Base-by-base conservation (phyloP, 805 yeast genomes). In the Zygosaccharomyces siamensis region DNA sequence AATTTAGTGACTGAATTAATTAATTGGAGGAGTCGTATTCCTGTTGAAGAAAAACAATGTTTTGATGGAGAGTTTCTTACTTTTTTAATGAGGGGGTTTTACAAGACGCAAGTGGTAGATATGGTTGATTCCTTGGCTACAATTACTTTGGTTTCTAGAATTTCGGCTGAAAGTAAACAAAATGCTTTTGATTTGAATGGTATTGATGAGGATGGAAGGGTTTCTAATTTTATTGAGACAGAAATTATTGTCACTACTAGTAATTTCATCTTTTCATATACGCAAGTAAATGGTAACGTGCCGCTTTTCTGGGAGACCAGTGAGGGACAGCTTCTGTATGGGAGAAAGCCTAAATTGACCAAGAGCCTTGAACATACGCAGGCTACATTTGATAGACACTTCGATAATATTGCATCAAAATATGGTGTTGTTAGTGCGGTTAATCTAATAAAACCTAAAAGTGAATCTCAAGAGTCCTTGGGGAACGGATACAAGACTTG, bases 261-360 rank as follows among this genome's bases (percentile, higher is more conserved):
- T 39, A 54, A 53, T 4, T 64, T 77, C 68, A 67, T 74, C 69
- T 85, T 83, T 58, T 81, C 97, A 1, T 92, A 84, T 66, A 77
- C 85, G 0, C 96, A 89, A 68, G 76, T 90, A 2, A 72, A 96
- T 56, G 99, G 98, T 3, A 86, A 95, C 26, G 90, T 90, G 1
- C 99, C 99, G 0, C 70, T 93, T 5, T 92, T 88, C 61, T 93
- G 96, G 95, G 99, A 92, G 61, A 92, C 89, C 58, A 96, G 87
- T 53, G 73, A 69, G 39, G 66, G 69, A 28, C 72, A 69, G 47
- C 81, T 93, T 8, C 69, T 93, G 47, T 80, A 89, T 37, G 80
- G 86, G 36, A 92, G 92, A 26, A 92, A 88, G 62, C 82, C 89
- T 36, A 79, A 80, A 31, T 71, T 93, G n/a, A 81, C 90, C 0